Base-by-base conservation (phyloP, 805 yeast species). In the Yamadazyma nakazawae region DNA sequence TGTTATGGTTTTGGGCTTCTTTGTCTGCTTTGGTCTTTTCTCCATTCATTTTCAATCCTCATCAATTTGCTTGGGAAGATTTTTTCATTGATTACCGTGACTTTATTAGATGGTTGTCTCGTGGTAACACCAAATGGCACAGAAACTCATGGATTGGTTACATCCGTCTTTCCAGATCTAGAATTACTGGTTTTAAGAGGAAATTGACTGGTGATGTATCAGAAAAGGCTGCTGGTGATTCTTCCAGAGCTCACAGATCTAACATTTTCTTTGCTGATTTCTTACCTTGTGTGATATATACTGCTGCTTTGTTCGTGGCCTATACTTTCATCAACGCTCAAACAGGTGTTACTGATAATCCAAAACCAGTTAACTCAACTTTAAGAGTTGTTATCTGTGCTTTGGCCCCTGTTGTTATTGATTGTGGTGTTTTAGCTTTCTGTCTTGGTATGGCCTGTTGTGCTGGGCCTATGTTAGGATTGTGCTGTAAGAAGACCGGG, bases 1-100 rank as follows among this genome's bases (percentile, higher is more conserved):
- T 94, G 58, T 69, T 92, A 53, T 94, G 97, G 97, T 94, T 94
- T 81, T 94, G 98, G 97, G 85, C 94, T 49, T 85, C 96, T 16
- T 74, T 90, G 57, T 76, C 90, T 40, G 88, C 98, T 2, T 78
- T 94, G 72, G 79, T 89, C 72, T 81, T 89, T 57, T 85, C 98
- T 41, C 99, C 99, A 60, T 90, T 92, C 67, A 63, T 94, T 51
- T 94, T 89, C 81, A 94, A 94, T 72, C 99, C 99, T 40, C 97
- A 92, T 72, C 98, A 94, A 75, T 94, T 91, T 68, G 82, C 97
- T 43, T 85, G 95, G 91, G 87, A 84, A 64, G 97, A 91, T 70
- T 92, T 86, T 81, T 89, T 92, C 72, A 82, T 92, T 65, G 99
- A 94, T 68, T 94, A 94, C 80, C 82, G 96, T 68, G 96, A 89